Conservation (phyloP, 2,329 filamentous ascomycete genomes). For the Myriosclerotinia duriaeana region DNA sequence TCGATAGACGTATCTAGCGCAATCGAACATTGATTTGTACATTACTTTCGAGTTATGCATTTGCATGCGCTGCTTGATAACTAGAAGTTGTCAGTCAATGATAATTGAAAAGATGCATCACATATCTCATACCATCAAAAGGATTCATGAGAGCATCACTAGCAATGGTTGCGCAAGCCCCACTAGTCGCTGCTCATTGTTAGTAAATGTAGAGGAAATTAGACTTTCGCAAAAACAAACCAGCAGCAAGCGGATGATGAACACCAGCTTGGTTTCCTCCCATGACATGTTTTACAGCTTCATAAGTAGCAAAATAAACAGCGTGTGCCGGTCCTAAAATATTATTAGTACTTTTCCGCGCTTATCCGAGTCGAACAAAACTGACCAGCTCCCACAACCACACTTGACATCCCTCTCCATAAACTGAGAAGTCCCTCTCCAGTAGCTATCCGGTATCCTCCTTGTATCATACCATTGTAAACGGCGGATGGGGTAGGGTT, state of each 20-base stretch:
- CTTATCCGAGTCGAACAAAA: slow-evolving; percentile 26
- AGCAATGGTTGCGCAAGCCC: slow-evolving; percentile 91
- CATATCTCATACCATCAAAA: slow-evolving; percentile 74
- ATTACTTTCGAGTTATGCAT: slow-evolving; percentile 86
- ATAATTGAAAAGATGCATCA: not conserved
- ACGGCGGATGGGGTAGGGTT: slow-evolving; percentile 77
- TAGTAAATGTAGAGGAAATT: slow-evolving; percentile 36
- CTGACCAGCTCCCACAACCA: slow-evolving; percentile 90
- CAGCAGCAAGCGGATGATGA: slow-evolving; percentile 90
- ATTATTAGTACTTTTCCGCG: slow-evolving; percentile 33
- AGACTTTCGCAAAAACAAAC: slow-evolving; percentile 50
- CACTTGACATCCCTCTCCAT: slow-evolving; percentile 96
- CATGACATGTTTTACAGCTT: slow-evolving; percentile 93
- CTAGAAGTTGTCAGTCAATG: slow-evolving; percentile 48
- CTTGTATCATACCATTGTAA: slow-evolving; percentile 88
- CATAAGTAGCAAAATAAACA: slow-evolving; percentile 97
- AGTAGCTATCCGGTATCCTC: slow-evolving; percentile 86
- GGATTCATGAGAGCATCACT: slow-evolving; percentile 99
- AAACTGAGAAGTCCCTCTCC: slow-evolving; percentile 87
- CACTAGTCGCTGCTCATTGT: slow-evolving; percentile 71
- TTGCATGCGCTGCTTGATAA: slow-evolving; percentile 99
- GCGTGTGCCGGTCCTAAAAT: slow-evolving; percentile 85
- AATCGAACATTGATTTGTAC: slow-evolving; percentile 84
- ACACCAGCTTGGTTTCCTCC: slow-evolving; percentile 84
- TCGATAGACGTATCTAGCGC: slow-evolving; percentile 82